Percentiles rank a stretch among this genome's conserved stretches.
These are phyloP conservation scores for Ganoderma leucocontextum DNA, from an alignment of 1,284 basidiomycete species.

Conservation along the genomic window DNA sequence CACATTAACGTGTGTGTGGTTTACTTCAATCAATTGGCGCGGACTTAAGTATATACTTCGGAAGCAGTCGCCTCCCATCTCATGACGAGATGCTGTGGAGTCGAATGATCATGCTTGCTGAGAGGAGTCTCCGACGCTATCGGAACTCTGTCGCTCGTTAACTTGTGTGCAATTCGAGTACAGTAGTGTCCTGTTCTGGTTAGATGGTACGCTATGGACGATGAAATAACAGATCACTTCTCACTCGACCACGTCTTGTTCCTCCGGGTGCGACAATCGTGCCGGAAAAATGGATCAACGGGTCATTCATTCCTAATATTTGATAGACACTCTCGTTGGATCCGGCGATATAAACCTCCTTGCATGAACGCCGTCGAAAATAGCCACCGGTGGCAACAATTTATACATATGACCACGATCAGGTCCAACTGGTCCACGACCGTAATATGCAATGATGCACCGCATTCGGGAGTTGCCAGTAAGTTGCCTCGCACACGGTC, in stretches of 20 bases:
- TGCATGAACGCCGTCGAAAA: neutral
- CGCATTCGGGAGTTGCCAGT: neutral
- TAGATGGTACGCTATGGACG: neutral
- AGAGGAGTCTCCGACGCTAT: slow-evolving; percentile 8
- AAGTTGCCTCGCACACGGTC: neutral
- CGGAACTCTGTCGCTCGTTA: slow-evolving; percentile 6
- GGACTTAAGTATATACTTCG: neutral
- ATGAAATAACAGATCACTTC: neutral
- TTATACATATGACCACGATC: slow-evolving; percentile 6
- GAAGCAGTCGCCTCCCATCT: neutral
- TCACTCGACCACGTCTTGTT: neutral
- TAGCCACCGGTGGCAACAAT: neutral
- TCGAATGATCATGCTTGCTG: neutral
- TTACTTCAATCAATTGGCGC: neutral
- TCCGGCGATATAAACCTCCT: slow-evolving; percentile 16
- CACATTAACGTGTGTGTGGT: neutral
- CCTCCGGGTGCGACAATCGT: neutral
- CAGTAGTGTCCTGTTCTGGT: neutral
- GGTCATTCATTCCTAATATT: neutral
- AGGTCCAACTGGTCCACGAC: slow-evolving; percentile 4
- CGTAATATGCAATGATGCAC: slow-evolving; percentile 12
- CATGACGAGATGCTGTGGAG: slow-evolving; percentile 1
- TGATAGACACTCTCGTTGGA: slow-evolving; percentile 12
- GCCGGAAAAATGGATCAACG: neutral
- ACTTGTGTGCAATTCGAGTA: neutral